Evolutionary conservation across 139 green algal genomes (phyloP).

Genomic region (Volvox reticuliferus): DNA sequence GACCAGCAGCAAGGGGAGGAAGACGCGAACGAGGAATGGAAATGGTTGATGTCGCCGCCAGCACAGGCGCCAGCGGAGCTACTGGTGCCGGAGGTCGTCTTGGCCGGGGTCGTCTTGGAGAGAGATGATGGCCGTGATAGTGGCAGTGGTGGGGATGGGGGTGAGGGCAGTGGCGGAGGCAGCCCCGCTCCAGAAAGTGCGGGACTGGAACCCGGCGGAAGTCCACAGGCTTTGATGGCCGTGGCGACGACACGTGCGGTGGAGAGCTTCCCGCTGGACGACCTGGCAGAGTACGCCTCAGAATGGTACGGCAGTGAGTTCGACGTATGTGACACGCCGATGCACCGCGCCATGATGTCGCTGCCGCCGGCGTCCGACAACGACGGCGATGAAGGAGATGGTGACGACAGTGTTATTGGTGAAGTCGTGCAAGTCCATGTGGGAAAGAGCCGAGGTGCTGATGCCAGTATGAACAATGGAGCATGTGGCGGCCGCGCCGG

Average conservation of each 20-base stretch:
- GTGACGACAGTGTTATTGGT: background rate
- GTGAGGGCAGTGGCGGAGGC: background rate
- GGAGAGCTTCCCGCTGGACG: constrained; percentile 8
- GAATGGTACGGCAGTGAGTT: background rate
- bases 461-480: background rate
- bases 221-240: too few species aligned
- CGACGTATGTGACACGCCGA: background rate
- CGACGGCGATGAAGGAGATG: background rate
- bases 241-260: background rate
- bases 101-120: too few species aligned
- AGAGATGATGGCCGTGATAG: background rate
- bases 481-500: background rate
- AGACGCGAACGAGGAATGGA: background rate
- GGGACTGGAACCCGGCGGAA: background rate
- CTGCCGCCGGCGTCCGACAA: background rate
- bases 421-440: background rate
- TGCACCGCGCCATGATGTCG: background rate
- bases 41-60: too few species aligned
- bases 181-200: background rate
- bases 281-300: background rate
- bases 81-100: too few species aligned
- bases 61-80: background rate
- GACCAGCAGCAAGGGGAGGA: background rate
- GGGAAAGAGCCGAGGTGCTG: background rate
- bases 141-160: too few species aligned